These are phyloP conservation scores for Crithidia sp. DNA, from an alignment of 208 protist species.

Conservation along the genomic window DNA sequence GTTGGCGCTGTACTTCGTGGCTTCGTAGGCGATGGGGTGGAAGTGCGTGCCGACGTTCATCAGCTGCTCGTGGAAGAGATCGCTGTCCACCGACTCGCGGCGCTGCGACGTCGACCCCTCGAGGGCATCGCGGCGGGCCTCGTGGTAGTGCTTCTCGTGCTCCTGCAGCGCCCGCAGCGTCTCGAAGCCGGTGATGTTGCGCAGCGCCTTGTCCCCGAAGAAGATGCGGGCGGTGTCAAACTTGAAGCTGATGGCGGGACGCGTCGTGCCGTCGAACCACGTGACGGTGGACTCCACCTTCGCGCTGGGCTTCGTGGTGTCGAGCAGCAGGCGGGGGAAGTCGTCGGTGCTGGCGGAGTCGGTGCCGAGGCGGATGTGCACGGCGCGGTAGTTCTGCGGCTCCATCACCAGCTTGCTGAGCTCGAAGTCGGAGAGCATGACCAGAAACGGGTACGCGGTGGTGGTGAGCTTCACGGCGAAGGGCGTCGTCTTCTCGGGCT, in stretches of 20 bases:
- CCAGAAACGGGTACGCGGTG: slow-evolving; percentile 45
- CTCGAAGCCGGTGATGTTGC: slow-evolving; percentile 53
- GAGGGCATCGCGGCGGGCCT: slow-evolving; percentile 23
- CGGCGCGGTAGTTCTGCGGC: slow-evolving; percentile 48
- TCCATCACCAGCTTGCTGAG: slow-evolving; percentile 44
- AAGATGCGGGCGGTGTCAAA: slow-evolving; percentile 41
- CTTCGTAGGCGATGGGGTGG: slow-evolving; percentile 32
- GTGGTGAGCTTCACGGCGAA: slow-evolving; percentile 43
- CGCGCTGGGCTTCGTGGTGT: slow-evolving; percentile 34
- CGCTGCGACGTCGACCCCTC: slow-evolving; percentile 16
- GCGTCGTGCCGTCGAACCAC: slow-evolving; percentile 34
- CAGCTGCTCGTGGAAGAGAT: slow-evolving; percentile 42
- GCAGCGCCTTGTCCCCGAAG: slow-evolving; percentile 51
- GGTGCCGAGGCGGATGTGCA: slow-evolving; percentile 52
- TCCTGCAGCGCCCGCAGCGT: slow-evolving; percentile 44
- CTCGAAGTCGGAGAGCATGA: slow-evolving; percentile 47
- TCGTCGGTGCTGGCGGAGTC: slow-evolving; percentile 29
- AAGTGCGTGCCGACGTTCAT: slow-evolving; percentile 53
- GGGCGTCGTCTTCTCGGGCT: slow-evolving; percentile 34
- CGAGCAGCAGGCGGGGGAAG: slow-evolving; percentile 45
- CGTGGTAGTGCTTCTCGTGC: slow-evolving; percentile 39
- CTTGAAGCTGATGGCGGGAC: slow-evolving; percentile 32
- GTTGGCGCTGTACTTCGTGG: slow-evolving; percentile 40
- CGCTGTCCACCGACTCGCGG: slow-evolving; percentile 8
- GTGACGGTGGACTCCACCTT: slow-evolving; percentile 24